phyloP scores from a whole-genome alignment of 495 filamentous ascomycete genomes.

The Trichoderma erinaceum region DNA sequence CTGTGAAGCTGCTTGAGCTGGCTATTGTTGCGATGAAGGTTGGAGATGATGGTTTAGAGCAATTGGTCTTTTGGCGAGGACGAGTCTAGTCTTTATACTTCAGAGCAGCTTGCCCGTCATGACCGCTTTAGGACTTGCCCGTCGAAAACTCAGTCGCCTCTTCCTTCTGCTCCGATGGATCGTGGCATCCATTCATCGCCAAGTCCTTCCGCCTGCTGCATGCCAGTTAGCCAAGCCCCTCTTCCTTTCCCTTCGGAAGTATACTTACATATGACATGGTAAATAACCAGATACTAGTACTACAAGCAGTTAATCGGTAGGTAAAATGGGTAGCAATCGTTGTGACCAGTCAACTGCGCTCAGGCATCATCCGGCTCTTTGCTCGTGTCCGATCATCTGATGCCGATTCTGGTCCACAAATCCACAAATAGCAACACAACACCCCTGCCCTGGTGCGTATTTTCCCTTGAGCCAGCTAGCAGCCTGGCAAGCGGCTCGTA shows the following conservation, averaged over 20 bases:
- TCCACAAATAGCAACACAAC: not conserved
- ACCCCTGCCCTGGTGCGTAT: not conserved
- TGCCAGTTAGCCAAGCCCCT: not conserved
- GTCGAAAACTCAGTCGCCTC: not conserved
- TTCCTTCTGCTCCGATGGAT: not conserved
- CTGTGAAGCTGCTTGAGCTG: not conserved
- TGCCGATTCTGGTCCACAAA: not conserved
- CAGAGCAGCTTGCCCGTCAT: not conserved
- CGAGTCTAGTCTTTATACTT: not conserved
- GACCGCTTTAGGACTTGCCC: not conserved
- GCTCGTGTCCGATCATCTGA: constrained; percentile 11
- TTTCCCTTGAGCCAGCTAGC: too few relatives aligned
- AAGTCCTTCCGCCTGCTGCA: constrained; percentile 1
- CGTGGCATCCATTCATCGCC: constrained; percentile 4
- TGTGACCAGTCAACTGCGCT: not conserved
- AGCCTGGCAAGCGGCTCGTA: too few relatives aligned
- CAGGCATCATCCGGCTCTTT: not conserved
- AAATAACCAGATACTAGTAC: not conserved
- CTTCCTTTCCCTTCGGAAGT: not conserved
- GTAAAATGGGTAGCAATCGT: not conserved
- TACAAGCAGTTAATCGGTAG: not conserved
- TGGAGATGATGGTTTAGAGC: not conserved
- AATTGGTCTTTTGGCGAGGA: not conserved
- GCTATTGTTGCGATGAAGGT: not conserved
- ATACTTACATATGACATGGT: not conserved